A percentile compares a stretch with the other conserved stretches of the same genome.
Evolutionary conservation across 148 eudicot genomes (phyloP).

Genomic region (Dianthus caryophyllus): DNA sequence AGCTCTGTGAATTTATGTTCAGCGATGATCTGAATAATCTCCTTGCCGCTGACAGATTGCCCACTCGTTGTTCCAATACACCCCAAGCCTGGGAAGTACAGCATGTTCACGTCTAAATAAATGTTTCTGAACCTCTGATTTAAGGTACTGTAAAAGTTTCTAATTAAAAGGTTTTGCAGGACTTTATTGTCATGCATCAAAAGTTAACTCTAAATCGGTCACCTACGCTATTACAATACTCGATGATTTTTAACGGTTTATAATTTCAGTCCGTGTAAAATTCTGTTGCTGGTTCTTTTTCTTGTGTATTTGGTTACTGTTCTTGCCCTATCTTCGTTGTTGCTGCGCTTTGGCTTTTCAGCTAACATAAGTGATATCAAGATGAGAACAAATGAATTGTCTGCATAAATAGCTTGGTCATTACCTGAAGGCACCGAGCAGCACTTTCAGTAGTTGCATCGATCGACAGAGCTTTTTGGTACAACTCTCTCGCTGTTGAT

Average conservation of each 20-base stretch:
- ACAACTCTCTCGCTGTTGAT: conserved; percentile 67
- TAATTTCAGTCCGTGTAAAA: too few species aligned
- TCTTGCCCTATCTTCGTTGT: too few species aligned
- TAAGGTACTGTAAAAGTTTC: too few species aligned
- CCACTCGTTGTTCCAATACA: conserved; percentile 87
- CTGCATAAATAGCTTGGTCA: background rate
- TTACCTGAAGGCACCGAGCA: conserved; percentile 96
- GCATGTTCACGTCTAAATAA: background rate
- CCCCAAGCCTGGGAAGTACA: conserved; percentile 81
- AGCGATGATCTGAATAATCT: conserved; percentile 87
- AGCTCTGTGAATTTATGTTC: conserved; percentile 87
- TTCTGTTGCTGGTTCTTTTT: too few species aligned
- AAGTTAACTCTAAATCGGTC: too few species aligned
- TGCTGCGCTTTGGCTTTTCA: too few species aligned
- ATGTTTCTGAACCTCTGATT: background rate
- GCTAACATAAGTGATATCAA: background rate
- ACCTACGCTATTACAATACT: too few species aligned
- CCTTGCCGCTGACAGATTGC: conserved; percentile 87
- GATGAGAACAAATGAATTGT: background rate
- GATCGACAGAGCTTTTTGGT: conserved; percentile 69
- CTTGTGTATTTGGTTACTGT: too few species aligned
- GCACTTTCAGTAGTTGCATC: conserved; percentile 76
- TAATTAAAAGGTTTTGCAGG: too few species aligned
- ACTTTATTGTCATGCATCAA: too few species aligned
- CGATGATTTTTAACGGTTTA: too few species aligned